Base-by-base conservation (phyloP, 2,329 filamentous ascomycete genomes). In the Pseudocercospora macadamiae region DNA sequence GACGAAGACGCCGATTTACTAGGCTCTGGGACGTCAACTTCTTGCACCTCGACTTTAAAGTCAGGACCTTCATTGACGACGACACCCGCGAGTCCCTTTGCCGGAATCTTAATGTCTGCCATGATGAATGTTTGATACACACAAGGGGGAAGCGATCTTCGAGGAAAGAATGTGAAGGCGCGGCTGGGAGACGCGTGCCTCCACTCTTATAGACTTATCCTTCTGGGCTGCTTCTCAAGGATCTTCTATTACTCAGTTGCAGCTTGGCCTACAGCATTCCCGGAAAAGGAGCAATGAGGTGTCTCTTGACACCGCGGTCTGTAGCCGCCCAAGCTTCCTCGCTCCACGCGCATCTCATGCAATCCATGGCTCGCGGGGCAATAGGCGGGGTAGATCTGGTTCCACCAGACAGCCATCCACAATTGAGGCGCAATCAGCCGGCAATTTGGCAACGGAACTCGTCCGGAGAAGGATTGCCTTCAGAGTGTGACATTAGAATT, bases 51-150 rank as follows among this genome's bases (percentile, higher is more conserved):
- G 26, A 82, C 70, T 4, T 66, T 68, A 61, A 82, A 83, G 56
- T 81, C 69, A 0, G 80, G 79, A 1, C 81, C 81, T 64, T 80
- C 75, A 59, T 83, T 80, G 26, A 80, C 72, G 1, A 81, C 77
- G 1, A 82, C 79, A 5, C 78, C 81, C 2, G 79, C 81, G 55
- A 81, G 80, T 67, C 81, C 80, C 57, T 77, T 73, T 39, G 78
- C 77, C 2, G 80, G 81, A 32, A 83, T 60, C 47, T 59, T 18
- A 21, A 30, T 30, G 23, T 45, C 25, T 32, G 57, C 36, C 57
- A 59, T 59, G 21, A 16, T 55, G 51, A n/a, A n/a, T n/a, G n/a
- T n/a, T n/a, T n/a, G n/a, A n/a, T n/a, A n/a, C n/a, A n/a, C n/a
- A n/a, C n/a, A n/a, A n/a, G n/a, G n/a, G n/a, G n/a, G n/a, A n/a